Evolutionary conservation across 345 rosid species (phyloP).

Genomic region (Brassica cretica): DNA sequence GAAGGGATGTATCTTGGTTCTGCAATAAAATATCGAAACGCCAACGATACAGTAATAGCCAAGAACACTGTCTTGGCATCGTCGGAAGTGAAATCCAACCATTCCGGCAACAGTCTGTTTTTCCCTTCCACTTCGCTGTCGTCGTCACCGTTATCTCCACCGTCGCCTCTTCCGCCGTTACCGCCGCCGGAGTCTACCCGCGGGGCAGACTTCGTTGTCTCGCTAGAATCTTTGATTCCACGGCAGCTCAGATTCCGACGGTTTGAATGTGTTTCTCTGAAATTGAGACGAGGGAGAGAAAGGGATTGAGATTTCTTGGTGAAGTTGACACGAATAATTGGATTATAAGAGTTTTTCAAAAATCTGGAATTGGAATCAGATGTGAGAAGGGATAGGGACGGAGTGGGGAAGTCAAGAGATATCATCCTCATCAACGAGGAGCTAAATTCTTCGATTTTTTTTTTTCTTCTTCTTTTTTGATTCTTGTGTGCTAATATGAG

Average conservation of each 20-base stretch:
- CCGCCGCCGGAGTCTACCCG: conserved; percentile 37
- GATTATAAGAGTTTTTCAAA: conserved; percentile 9
- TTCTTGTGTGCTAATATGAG: neutral
- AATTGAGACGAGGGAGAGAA: conserved; percentile 1
- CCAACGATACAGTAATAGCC: conserved; percentile 71
- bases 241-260: conserved; percentile 34
- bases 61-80: conserved; percentile 82
- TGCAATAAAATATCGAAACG: conserved; percentile 80
- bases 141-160: conserved; percentile 51
- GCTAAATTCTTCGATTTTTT: neutral
- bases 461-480: neutral
- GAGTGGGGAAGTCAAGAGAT: conserved; percentile 42
- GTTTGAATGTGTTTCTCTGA: conserved; percentile 8
- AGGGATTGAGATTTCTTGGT: conserved; percentile 1
- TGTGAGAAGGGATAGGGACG: conserved; percentile 30
- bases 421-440: conserved; percentile 33
- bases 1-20: conserved; percentile 98
- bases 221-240: conserved; percentile 58
- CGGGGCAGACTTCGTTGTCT: conserved; percentile 46
- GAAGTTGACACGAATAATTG: neutral
- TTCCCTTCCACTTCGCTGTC: conserved; percentile 49
- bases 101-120: conserved; percentile 68
- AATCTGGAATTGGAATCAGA: conserved; percentile 30
- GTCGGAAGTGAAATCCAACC: conserved; percentile 67
- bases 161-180: conserved; percentile 46